Base-by-base conservation (phyloP, 148 eudicot species). In the Fagopyrum esculentum region DNA sequence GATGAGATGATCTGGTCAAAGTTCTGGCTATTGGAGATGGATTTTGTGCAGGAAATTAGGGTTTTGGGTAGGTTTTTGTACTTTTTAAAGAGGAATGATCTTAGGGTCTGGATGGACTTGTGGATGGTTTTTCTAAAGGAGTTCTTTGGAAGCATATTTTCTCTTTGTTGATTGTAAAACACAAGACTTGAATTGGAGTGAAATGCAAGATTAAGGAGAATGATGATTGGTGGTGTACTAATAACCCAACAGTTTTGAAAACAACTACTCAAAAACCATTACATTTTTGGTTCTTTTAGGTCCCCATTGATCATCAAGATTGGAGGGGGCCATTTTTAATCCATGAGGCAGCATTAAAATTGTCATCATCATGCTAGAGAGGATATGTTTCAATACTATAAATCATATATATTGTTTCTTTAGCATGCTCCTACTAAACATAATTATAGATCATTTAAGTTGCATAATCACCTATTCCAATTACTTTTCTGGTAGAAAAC, bases 81-180 rank as follows among this genome's bases (percentile, higher is more conserved):
- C 26, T 78, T 81, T 52, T 69, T 74, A 63, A 82, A 78, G 48
- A 83, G 81, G 70, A 83, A 80, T 60, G 84, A 86, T 49, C 73
- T 88, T 73, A 94, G 83, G 78, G 72, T 85, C 57, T 80, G 81
- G 56, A 91, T 73, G 60, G 88, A 85, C 83, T 85, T 85, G 74
- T 73, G 83, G 50, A 91, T 91, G 83, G 89, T 82, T 55, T 86
- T 87, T 60, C 78, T 80, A 73, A 89, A 40, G 79, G 87, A 78
- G 73, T 81, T 86, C 71, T 80, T 88, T n/a, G 87, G 76, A 78
- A 69, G 75, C 91, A 91, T 61, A 3, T 88, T 75, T 44, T 76
- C n/a, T 35, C 17, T 43, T 40, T 66, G 6, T 9, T 40, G 9
- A 43, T 66, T 66, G 46, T 13, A 66, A 40, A 13, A 40, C 47